phyloP scores from a whole-genome alignment of 2,329 filamentous ascomycete genomes.

The Teratosphaeria destructans region DNA sequence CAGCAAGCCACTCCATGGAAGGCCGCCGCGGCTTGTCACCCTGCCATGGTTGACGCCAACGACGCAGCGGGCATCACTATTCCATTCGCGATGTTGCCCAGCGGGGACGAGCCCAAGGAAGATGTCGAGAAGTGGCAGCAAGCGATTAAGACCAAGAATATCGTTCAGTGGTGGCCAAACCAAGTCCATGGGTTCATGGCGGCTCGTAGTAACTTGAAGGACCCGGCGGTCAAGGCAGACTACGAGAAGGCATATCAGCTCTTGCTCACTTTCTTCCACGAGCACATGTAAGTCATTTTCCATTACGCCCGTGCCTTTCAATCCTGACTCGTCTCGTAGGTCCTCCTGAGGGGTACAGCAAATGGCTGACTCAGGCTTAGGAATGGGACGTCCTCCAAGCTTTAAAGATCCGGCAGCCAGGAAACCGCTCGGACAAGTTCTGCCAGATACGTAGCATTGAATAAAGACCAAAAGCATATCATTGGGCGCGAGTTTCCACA shows the following conservation, averaged over 20 bases:
- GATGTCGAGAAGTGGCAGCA: conserved; percentile 41
- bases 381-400: not conserved
- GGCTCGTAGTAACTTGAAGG: conserved; percentile 33
- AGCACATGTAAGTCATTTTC: conserved; percentile 38
- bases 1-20: conserved; percentile 45
- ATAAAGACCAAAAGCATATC: too few species aligned
- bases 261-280: conserved; percentile 42
- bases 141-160: conserved; percentile 36
- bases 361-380: not conserved
- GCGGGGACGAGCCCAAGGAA: conserved; percentile 45
- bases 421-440: not conserved
- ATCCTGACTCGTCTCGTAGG: not conserved
- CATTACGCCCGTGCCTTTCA: not conserved
- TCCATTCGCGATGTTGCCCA: conserved; percentile 48
- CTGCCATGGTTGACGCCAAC: conserved; percentile 50
- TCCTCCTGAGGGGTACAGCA: not conserved
- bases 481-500: too few species aligned
- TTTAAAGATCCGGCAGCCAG: not conserved
- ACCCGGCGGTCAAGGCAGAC: conserved; percentile 38
- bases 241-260: conserved; percentile 42
- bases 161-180: conserved; percentile 39
- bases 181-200: conserved; percentile 30
- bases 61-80: conserved; percentile 47
- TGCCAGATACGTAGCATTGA: not conserved
- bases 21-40: conserved; percentile 46